Evolutionary conservation across 2,329 filamentous ascomycete genomes (phyloP).

Genomic region (Colletotrichum caudatum): DNA sequence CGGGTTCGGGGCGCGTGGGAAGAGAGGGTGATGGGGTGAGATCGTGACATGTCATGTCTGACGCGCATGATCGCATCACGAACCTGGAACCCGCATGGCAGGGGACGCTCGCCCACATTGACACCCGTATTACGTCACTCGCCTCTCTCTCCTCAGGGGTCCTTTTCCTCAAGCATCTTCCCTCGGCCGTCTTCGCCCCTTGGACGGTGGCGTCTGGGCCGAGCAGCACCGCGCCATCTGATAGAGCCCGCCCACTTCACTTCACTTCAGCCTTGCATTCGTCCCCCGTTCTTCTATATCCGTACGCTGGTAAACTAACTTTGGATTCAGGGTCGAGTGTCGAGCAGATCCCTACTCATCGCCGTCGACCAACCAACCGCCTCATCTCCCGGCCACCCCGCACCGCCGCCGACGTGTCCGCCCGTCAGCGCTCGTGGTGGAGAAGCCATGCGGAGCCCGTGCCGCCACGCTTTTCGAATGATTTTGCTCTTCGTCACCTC

Average conservation of each 20-base stretch:
- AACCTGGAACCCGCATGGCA: constrained; percentile 23
- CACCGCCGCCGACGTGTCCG: constrained; percentile 3
- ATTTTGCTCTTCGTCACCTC: background rate
- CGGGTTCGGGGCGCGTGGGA: background rate
- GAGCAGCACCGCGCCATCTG: background rate
- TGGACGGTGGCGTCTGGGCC: background rate
- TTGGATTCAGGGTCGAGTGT: background rate
- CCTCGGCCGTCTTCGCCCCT: constrained; percentile 31
- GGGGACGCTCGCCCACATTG: constrained; percentile 19
- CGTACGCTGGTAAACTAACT: background rate
- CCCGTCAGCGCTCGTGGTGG: constrained; percentile 11
- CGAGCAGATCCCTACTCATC: background rate
- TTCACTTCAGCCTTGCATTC: background rate
- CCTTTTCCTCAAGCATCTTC: constrained; percentile 24
- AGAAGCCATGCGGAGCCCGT: background rate
- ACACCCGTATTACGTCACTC: constrained; percentile 38
- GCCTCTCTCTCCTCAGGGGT: constrained; percentile 1
- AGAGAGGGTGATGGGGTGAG: constrained; percentile 17
- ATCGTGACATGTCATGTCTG: constrained; percentile 16
- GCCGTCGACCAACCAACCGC: background rate
- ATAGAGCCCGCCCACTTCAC: background rate
- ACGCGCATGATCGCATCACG: constrained; percentile 35
- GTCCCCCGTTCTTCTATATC: background rate
- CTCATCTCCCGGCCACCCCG: constrained; percentile 6
- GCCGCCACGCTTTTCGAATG: background rate